phyloP scores from a whole-genome alignment of 208 protist genomes.

The Tritrichomonas foetus region DNA sequence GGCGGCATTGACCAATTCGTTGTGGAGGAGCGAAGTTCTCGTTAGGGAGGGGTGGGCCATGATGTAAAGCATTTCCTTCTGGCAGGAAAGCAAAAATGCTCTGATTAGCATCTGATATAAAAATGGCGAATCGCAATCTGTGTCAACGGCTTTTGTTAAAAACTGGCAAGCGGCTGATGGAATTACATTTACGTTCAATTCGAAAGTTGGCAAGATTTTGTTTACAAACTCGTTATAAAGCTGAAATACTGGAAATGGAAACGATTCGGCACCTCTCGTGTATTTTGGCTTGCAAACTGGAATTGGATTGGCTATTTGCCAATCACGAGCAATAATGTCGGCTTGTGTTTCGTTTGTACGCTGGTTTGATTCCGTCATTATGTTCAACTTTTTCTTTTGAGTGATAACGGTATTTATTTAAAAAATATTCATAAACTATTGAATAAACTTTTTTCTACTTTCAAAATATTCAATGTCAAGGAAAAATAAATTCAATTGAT shows the following conservation, averaged over 20 bases:
- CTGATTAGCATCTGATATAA: background rate
- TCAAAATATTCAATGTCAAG: too few species aligned
- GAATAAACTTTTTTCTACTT: too few species aligned
- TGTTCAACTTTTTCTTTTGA: too few species aligned
- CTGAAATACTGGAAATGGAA: background rate
- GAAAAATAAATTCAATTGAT: too few species aligned
- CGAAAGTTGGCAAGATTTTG: background rate
- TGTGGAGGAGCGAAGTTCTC: background rate
- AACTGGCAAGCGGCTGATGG: background rate
- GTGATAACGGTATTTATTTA: too few species aligned
- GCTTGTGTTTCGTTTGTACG: too few species aligned
- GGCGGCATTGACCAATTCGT: background rate
- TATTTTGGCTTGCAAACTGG: background rate
- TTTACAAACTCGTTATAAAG: background rate
- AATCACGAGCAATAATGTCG: background rate
- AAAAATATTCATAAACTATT: too few species aligned
- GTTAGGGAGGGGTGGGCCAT: background rate
- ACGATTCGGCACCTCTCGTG: background rate
- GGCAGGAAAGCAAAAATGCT: background rate
- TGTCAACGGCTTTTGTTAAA: background rate
- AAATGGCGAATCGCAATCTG: background rate
- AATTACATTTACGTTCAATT: background rate
- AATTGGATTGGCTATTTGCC: background rate
- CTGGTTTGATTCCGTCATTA: too few species aligned
- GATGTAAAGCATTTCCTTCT: background rate